phyloP scores from a whole-genome alignment of 352 stramenopile genomes.

The Globisporangium spinosum region DNA sequence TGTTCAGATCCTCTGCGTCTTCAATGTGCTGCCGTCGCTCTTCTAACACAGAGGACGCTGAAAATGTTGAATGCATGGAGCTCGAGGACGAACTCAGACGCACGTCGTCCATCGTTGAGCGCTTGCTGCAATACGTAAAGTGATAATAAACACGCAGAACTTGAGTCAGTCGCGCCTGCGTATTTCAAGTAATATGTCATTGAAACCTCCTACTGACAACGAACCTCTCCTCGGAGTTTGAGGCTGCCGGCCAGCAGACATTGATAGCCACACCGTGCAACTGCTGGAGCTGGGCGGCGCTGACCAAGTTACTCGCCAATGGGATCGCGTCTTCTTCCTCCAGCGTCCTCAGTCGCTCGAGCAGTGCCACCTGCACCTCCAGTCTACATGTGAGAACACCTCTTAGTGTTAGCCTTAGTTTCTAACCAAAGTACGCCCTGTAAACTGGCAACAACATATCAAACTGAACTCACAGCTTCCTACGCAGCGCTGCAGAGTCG shows the following conservation, averaged over 20 bases:
- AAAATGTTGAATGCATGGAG: slow-evolving; percentile 20
- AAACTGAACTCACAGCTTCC: slow-evolving; percentile 13
- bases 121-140: slow-evolving; percentile 8
- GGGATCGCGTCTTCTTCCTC: slow-evolving; percentile 8
- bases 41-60: slow-evolving; percentile 3
- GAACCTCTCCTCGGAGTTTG: slow-evolving; percentile 22
- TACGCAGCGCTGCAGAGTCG: background rate
- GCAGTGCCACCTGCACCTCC: slow-evolving; percentile 11
- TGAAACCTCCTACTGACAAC: background rate
- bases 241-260: slow-evolving; percentile 26
- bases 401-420: background rate
- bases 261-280: background rate
- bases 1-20: slow-evolving; percentile 6
- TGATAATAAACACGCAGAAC: background rate
- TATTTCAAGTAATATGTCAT: background rate
- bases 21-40: slow-evolving; percentile 1
- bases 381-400: slow-evolving; percentile 9
- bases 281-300: background rate
- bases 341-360: slow-evolving; percentile 18
- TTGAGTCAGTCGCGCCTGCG: background rate
- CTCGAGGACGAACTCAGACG: slow-evolving; percentile 20
- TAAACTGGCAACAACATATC: background rate
- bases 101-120: slow-evolving; percentile 19
- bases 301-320: slow-evolving; percentile 1
- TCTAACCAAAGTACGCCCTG: background rate